Percentiles rank a stretch among this genome's conserved stretches.
Evolutionary conservation across 2,329 filamentous ascomycete species (phyloP).

Genomic region (Colletotrichum gigasporum): DNA sequence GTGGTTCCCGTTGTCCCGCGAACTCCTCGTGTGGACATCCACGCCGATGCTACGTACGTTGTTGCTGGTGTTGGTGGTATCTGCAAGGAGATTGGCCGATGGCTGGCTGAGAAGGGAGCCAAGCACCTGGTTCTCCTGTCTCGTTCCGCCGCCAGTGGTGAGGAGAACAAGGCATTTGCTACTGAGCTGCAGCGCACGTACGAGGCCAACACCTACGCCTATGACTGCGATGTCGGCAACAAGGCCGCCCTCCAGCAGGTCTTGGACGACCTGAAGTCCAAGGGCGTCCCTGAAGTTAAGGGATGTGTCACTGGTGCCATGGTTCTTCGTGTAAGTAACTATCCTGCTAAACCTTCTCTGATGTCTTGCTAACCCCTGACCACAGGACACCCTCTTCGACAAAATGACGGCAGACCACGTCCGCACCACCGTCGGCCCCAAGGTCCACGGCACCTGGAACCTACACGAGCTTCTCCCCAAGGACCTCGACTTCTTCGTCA

Average conservation of each 20-base stretch:
- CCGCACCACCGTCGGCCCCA: conserved; percentile 39
- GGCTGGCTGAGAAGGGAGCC: conserved; percentile 42
- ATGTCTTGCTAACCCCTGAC: not conserved
- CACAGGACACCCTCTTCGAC: conserved; percentile 34
- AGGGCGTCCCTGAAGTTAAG: conserved; percentile 13
- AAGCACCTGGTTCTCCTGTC: conserved; percentile 40
- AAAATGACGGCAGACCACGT: conserved; percentile 42
- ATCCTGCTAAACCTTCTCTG: not conserved
- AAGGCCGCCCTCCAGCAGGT: conserved; percentile 7
- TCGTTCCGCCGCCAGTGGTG: conserved; percentile 33
- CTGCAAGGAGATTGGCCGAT: conserved; percentile 32
- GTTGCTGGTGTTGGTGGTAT: conserved; percentile 24
- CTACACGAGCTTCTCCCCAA: conserved; percentile 42
- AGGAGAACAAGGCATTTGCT: conserved; percentile 25
- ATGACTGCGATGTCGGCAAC: conserved; percentile 24
- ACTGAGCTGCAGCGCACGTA: conserved; percentile 11
- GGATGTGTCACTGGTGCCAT: conserved; percentile 25
- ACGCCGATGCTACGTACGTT: conserved; percentile 16
- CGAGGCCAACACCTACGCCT: conserved; percentile 9
- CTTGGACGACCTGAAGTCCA: conserved; percentile 10
- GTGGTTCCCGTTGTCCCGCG: conserved; percentile 2
- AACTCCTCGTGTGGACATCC: conserved; percentile 8
- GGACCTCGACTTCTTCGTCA: conserved; percentile 47
- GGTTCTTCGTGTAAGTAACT: conserved; percentile 23
- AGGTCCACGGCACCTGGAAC: conserved; percentile 42